Evolutionary conservation across 2,329 filamentous ascomycete genomes (phyloP), one percentile per base, ranked within the genome.

Genomic region (Diaporthe citriasiana): DNA sequence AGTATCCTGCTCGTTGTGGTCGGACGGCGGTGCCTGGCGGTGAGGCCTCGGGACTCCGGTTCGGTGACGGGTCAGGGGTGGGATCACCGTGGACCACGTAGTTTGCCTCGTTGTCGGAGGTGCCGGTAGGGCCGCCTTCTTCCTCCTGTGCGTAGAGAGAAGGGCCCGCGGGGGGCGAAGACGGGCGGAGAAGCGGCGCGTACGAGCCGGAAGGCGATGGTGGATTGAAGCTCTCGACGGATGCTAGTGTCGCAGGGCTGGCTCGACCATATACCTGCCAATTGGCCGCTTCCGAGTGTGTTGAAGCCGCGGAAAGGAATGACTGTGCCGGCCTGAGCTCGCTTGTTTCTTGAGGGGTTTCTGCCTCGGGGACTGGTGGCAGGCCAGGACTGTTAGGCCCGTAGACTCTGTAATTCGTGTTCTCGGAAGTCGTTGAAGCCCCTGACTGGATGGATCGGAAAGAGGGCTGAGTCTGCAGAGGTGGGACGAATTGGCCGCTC

Each of bases 11-110:
- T 8, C 83, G 84, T 1, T 82, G 76, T 45, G 79, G 78, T 30
- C 77, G 81, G 9, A 79, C 75, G 71, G 82, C 78, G 50, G 84
- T 82, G 35, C 77, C 79, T 15, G 84, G 85, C 35, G 79, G 79
- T 19, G 86, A 84, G 17, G 74, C 55, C 15, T 73, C 55, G 19
- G 74, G 74, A 35, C 68, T 75, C 35, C 56, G 59, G 27, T 75
- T 70, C 13, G 84, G 82, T 45, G 85, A 84, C 27, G 81, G 77
- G 6, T 74, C 74, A 10, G 73, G 73, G 17, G 85, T 86, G 4
- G 82, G 79, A 30, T 85, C 84, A 68, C 85, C 85, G 80, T 89
- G 85, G 25, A 91, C 78, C 22, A 90, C 81, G 81, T 89, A 91
- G 77, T 92, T 92, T 70, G 83, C 81, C 75, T 87, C 83, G 74